Evolutionary conservation across 495 filamentous ascomycete species (phyloP).

Genomic region (Rhypophila decipiens): DNA sequence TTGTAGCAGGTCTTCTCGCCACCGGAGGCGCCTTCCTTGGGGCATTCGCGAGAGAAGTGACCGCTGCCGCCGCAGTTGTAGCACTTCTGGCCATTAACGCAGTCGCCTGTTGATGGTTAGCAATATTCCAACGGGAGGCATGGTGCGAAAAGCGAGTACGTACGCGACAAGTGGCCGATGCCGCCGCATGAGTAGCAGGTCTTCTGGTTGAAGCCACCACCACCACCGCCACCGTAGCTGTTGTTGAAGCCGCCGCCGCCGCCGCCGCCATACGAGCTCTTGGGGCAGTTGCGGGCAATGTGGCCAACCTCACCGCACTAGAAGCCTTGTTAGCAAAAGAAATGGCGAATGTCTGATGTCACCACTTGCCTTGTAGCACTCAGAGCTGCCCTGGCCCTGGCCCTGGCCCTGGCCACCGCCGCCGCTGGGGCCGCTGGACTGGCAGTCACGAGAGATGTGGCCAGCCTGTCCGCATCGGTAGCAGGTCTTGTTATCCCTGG

Average conservation of each 20-base stretch:
- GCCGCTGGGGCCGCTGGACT: constrained; percentile 38
- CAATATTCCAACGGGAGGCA: background rate
- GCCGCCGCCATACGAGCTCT: constrained; percentile 43
- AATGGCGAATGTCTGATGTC: background rate
- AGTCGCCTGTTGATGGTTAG: constrained; percentile 52
- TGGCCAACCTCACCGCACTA: constrained; percentile 90
- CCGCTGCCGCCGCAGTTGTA: constrained; percentile 98
- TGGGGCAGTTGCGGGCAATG: constrained; percentile 92
- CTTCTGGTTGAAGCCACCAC: constrained; percentile 83
- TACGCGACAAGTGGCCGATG: constrained; percentile 89
- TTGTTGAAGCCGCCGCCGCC: constrained; percentile 46
- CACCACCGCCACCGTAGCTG: constrained; percentile 50
- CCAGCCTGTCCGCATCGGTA: constrained; percentile 85
- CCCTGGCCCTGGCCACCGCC: constrained; percentile 41
- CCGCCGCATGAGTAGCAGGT: constrained; percentile 97
- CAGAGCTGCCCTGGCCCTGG: constrained; percentile 33
- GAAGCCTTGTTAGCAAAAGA: constrained; percentile 1
- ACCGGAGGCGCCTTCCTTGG: constrained; percentile 59
- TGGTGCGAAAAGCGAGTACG: constrained; percentile 17
- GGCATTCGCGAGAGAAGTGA: constrained; percentile 92
- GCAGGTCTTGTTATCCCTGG: constrained; percentile 87
- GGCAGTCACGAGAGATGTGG: constrained; percentile 92
- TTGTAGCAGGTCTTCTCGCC: constrained; percentile 97
- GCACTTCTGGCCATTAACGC: constrained; percentile 98
- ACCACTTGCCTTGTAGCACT: constrained; percentile 80